A percentile compares a stretch with the other conserved stretches of the same genome.
Evolutionary conservation across 2,329 filamentous ascomycete genomes (phyloP).

Genomic region (Xylaria digitata): DNA sequence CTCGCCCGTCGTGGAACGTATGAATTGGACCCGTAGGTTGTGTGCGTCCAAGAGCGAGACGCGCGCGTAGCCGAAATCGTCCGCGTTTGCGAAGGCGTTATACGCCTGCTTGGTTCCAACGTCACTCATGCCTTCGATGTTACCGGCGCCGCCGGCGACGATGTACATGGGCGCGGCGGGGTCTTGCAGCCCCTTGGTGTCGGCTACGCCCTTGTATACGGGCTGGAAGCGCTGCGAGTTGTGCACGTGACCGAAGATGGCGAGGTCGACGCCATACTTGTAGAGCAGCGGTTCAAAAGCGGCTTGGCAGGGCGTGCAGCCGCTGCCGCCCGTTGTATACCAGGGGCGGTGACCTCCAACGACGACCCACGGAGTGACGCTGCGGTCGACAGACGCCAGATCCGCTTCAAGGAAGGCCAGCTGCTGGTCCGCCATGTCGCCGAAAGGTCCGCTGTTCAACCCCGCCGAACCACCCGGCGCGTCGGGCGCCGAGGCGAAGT

Average conservation of each 20-base stretch:
- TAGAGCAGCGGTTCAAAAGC: slow-evolving; percentile 67
- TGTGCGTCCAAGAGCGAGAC: slow-evolving; percentile 59
- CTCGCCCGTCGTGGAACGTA: slow-evolving; percentile 60
- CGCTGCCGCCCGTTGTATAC: slow-evolving; percentile 56
- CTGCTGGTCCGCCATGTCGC: slow-evolving; percentile 58
- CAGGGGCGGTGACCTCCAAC: slow-evolving; percentile 59
- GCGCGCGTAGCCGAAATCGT: slow-evolving; percentile 64
- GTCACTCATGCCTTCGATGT: slow-evolving; percentile 62
- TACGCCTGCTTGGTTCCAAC: slow-evolving; percentile 57
- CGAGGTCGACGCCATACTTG: slow-evolving; percentile 67
- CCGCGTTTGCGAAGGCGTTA: slow-evolving; percentile 62
- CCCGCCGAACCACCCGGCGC: slow-evolving; percentile 54
- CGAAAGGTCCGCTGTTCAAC: slow-evolving; percentile 63
- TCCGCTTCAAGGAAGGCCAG: slow-evolving; percentile 66
- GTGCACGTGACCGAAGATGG: slow-evolving; percentile 68
- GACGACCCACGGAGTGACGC: slow-evolving; percentile 65
- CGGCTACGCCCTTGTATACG: slow-evolving; percentile 51
- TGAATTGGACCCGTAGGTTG: slow-evolving; percentile 63
- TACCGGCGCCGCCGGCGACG: slow-evolving; percentile 66
- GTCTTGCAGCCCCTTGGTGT: slow-evolving; percentile 54
- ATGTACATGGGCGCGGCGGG: slow-evolving; percentile 64
- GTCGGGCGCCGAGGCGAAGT: slow-evolving; percentile 64
- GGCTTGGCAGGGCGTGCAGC: slow-evolving; percentile 59
- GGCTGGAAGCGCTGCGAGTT: slow-evolving; percentile 66
- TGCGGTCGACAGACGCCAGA: slow-evolving; percentile 66